Percentiles rank a stretch among this genome's conserved stretches.
These are phyloP conservation scores for Pichia californica DNA, from an alignment of 805 yeast genomes.

Conservation along the genomic window DNA sequence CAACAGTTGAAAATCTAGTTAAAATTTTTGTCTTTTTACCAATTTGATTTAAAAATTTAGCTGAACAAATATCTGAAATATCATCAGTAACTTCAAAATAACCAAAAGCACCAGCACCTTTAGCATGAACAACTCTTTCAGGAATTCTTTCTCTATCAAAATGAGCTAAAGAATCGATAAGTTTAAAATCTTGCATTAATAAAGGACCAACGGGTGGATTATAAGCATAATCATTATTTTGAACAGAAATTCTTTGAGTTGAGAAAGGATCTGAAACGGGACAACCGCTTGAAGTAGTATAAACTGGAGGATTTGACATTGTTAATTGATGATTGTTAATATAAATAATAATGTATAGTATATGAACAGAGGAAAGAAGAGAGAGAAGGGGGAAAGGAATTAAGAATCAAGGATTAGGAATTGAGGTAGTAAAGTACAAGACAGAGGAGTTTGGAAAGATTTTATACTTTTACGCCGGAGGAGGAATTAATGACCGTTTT, in stretches of 20 bases:
- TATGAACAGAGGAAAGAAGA: neutral
- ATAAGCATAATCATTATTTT: slow-evolving; percentile 27
- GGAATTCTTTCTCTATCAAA: slow-evolving; percentile 89
- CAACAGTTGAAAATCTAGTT: slow-evolving; percentile 80
- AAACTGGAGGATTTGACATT: slow-evolving; percentile 45
- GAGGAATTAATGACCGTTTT: too few relatives aligned
- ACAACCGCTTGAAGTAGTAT: slow-evolving; percentile 67
- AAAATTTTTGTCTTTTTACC: slow-evolving; percentile 76
- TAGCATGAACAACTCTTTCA: slow-evolving; percentile 90
- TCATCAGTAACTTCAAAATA: slow-evolving; percentile 84
- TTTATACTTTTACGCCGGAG: too few relatives aligned
- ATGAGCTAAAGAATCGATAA: slow-evolving; percentile 78
- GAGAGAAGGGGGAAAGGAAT: too few relatives aligned
- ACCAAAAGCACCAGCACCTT: slow-evolving; percentile 90
- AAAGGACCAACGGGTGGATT: slow-evolving; percentile 55
- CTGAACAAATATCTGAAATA: slow-evolving; percentile 61
- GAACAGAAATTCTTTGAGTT: slow-evolving; percentile 65
- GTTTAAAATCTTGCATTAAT: slow-evolving; percentile 71
- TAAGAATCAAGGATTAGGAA: too few relatives aligned
- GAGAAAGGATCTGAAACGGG: slow-evolving; percentile 76
- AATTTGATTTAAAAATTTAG: slow-evolving; percentile 61
- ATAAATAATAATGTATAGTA: neutral
- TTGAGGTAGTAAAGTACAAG: too few relatives aligned
- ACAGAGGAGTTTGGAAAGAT: too few relatives aligned
- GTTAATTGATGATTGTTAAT: neutral